Conservation (phyloP, 2,329 filamentous ascomycete species). For the Elsinoe australis region DNA sequence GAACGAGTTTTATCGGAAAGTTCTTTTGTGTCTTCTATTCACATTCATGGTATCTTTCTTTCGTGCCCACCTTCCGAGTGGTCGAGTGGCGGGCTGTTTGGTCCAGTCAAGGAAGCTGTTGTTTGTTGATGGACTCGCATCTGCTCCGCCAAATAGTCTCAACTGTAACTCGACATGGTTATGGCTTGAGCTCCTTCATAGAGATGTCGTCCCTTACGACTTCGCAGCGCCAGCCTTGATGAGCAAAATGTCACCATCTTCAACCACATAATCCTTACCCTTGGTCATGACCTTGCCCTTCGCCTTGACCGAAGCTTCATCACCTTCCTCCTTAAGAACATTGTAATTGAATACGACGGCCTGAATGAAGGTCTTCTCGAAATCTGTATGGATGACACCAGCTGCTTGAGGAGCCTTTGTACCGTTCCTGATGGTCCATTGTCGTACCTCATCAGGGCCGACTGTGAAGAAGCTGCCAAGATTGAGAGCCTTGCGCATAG, state of each 20-base stretch:
- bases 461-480: conserved; percentile 96
- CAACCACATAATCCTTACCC: conserved; percentile 90
- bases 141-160: too few species aligned
- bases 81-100: not conserved
- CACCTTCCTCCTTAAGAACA: conserved; percentile 73
- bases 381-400: conserved; percentile 96
- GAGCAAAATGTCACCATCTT: conserved; percentile 74
- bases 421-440: conserved; percentile 95
- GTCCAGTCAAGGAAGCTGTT: not conserved
- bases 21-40: conserved; percentile 8
- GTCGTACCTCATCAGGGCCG: conserved; percentile 88
- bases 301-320: conserved; percentile 80
- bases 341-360: conserved; percentile 86
- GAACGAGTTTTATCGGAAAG: not conserved
- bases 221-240: conserved; percentile 87
- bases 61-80: not conserved
- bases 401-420: conserved; percentile 97
- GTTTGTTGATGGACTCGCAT: too few species aligned
- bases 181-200: not conserved
- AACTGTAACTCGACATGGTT: too few species aligned
- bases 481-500: conserved; percentile 88
- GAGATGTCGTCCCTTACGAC: conserved; percentile 28
- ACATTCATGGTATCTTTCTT: conserved; percentile 13
- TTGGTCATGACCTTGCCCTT: conserved; percentile 98
- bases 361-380: conserved; percentile 99